phyloP scores from a whole-genome alignment of 1,139 yeast species.

The Geotrichum phurueaensis region DNA sequence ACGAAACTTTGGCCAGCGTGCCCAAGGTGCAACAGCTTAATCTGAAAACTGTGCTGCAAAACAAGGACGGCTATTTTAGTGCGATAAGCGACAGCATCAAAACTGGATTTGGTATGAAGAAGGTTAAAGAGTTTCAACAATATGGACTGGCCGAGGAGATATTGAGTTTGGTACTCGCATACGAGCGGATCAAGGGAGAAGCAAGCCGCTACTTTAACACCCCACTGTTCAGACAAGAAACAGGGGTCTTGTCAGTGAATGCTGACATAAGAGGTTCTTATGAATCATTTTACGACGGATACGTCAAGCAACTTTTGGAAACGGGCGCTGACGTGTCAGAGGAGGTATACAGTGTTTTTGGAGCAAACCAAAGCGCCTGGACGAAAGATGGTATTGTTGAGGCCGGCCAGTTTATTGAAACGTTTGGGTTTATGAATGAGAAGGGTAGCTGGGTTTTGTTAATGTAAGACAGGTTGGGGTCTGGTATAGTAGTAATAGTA shows the following conservation, averaged over 20 bases:
- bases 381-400: not conserved
- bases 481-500: no score
- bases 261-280: not conserved
- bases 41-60: not conserved
- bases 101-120: not conserved
- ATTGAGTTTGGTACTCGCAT: conserved; percentile 1
- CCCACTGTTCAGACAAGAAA: not conserved
- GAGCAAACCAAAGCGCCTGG: conserved; percentile 1
- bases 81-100: not conserved
- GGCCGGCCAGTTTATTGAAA: conserved; percentile 6
- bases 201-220: not conserved
- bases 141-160: not conserved
- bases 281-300: not conserved
- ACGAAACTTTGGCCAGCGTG: not conserved
- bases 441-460: not conserved
- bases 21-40: not conserved
- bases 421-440: conserved; percentile 3
- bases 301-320: not conserved
- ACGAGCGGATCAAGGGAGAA: conserved; percentile 2
- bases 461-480: not conserved
- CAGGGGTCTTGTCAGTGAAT: not conserved
- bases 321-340: not conserved
- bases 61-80: not conserved
- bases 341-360: not conserved
- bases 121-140: not conserved